Evolutionary conservation across 2,329 filamentous ascomycete species (phyloP), one percentile per base, ranked within the genome.

Genomic region (Penicillium paneum): DNA sequence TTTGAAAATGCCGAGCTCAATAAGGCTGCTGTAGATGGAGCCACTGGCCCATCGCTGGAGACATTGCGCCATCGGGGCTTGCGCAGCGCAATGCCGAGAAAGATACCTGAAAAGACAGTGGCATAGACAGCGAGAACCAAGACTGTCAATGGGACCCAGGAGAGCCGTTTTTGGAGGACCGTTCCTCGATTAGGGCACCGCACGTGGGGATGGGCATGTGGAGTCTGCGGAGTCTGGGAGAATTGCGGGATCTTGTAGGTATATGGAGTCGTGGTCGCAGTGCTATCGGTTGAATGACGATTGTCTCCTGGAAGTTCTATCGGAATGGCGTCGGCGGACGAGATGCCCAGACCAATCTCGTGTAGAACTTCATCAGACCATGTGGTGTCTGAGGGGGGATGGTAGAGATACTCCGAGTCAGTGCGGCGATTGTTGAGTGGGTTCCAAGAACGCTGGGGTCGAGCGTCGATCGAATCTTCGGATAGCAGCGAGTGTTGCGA

Each of bases 1-100:
- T 92, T 93, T 8, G 89, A 87, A 34, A 90, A 75, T 2, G 90
- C 71, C 0, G 88, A 82, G n/a, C 83, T 85, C 0, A 92, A 65
- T 1, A 89, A 72, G 0, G 83, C 85, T 0, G 89, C 89, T 1
- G 83, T 86, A 0, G 84, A 80, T 0, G 86, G 84, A 0, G 76
- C 75, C 15, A 92, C 63, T 0, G 55, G 35, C 1, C 48, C 68
- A 64, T 8, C 80, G 78, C 12, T 79, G 74, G 5, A 77, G 41
- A 91, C 85, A 2, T 62, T 69, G 8, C 74, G 74, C 8, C 85
- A 91, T 57, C 81, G 75, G 0, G 87, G 87, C 54, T 84, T 84
- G 1, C 76, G 66, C 11, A 89, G 71, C 0, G 87, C 84, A 5
- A 87, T 76, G 1, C 80, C 72, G 1, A 91, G 73, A 77, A 86